Conservation (phyloP, 176 grass and related monocot genomes). For the Saccharum spontaneum region DNA sequence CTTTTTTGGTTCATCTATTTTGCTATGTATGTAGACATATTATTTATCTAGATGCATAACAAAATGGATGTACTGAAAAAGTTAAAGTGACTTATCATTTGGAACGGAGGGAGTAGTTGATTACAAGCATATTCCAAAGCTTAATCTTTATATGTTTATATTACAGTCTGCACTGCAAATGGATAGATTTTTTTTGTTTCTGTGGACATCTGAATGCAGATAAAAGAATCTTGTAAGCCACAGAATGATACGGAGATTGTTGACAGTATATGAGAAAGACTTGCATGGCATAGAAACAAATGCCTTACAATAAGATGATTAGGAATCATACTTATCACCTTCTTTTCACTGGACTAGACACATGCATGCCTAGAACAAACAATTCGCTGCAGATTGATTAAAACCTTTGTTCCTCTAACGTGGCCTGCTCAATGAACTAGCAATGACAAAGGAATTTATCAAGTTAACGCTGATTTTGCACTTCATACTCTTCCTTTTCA, state of each 20-base stretch:
- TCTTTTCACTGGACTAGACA: not conserved
- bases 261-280: not conserved
- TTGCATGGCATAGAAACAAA: not conserved
- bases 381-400: not conserved
- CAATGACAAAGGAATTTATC: conserved; percentile 8
- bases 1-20: too few species aligned
- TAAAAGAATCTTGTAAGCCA: not conserved
- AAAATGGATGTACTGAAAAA: too few species aligned
- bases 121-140: not conserved
- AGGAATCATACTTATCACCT: conserved; percentile 17
- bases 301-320: not conserved
- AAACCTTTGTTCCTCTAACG: not conserved
- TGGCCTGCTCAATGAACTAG: not conserved
- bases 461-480: not conserved
- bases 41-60: too few species aligned
- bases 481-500: not conserved
- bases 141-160: not conserved
- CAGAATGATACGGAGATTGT: not conserved
- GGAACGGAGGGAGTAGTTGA: too few species aligned
- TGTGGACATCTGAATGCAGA: not conserved
- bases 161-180: not conserved
- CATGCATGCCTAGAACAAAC: not conserved
- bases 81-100: too few species aligned
- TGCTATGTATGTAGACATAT: too few species aligned
- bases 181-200: not conserved